Percentiles rank a stretch among this genome's conserved stretches.
Evolutionary conservation across 2,329 filamentous ascomycete species (phyloP).

Genomic region (Orbilia javanica): DNA sequence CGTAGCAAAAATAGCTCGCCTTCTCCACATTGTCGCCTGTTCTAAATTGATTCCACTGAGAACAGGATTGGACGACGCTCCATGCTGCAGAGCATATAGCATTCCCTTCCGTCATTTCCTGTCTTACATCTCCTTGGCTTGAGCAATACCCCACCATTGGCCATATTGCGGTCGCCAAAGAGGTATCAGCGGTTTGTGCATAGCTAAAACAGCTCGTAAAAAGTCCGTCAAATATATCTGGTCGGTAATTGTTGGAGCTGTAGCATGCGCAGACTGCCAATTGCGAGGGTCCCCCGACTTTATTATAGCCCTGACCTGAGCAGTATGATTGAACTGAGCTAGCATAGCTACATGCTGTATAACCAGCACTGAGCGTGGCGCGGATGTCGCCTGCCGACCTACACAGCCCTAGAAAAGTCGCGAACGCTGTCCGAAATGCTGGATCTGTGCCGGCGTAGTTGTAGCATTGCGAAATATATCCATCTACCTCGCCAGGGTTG

Average conservation of each 20-base stretch:
- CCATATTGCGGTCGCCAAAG: constrained; percentile 27
- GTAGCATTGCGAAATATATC: constrained; percentile 55
- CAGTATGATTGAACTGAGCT: constrained; percentile 31
- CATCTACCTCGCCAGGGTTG: constrained; percentile 43
- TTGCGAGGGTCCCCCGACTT: constrained; percentile 17
- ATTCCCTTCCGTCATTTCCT: constrained; percentile 32
- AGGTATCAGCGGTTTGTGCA: constrained; percentile 38
- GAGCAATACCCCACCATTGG: constrained; percentile 39
- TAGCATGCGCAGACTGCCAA: constrained; percentile 49
- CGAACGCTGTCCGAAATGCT: constrained; percentile 37
- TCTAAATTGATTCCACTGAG: constrained; percentile 34
- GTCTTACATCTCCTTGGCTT: constrained; percentile 36
- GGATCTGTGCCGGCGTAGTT: constrained; percentile 41
- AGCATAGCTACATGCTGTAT: constrained; percentile 34
- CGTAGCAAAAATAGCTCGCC: constrained; percentile 55
- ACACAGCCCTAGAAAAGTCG: constrained; percentile 45
- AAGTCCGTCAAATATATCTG: constrained; percentile 40
- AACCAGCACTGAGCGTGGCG: constrained; percentile 23
- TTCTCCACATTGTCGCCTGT: constrained; percentile 34
- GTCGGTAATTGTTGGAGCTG: constrained; percentile 24
- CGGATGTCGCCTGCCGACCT: constrained; percentile 50
- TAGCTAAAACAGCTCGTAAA: constrained; percentile 47
- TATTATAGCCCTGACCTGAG: constrained; percentile 26
- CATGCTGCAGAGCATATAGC: constrained; percentile 23
- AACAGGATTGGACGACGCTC: constrained; percentile 43